phyloP scores from a whole-genome alignment of 2,329 filamentous ascomycete genomes.

The Fusarium nygamai region DNA sequence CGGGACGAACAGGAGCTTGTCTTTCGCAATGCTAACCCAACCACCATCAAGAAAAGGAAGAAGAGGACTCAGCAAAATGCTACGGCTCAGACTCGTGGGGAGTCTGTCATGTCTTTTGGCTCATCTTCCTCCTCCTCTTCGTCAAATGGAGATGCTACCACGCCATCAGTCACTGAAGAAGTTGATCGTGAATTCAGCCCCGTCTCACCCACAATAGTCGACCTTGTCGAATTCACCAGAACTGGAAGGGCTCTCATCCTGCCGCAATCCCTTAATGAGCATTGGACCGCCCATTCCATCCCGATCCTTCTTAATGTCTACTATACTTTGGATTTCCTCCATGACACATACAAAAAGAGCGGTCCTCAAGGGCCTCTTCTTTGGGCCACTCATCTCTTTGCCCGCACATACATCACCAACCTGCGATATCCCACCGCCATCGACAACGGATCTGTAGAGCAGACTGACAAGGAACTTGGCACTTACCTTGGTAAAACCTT shows the following conservation, averaged over 20 bases:
- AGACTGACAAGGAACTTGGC: conserved; percentile 48
- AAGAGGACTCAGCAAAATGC: conserved; percentile 36
- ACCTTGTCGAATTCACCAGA: conserved; percentile 14
- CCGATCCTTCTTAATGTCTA: conserved; percentile 54
- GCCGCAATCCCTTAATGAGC: conserved; percentile 44
- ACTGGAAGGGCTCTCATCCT: conserved; percentile 10
- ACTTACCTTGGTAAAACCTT: conserved; percentile 51
- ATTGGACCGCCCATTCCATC: conserved; percentile 53
- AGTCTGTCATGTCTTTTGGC: conserved; percentile 11
- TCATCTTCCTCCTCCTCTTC: conserved; percentile 13
- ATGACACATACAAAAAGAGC: conserved; percentile 41
- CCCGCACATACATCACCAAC: conserved; percentile 53
- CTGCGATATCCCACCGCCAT: conserved; percentile 47
- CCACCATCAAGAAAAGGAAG: conserved; percentile 45
- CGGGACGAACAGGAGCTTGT: conserved; percentile 52
- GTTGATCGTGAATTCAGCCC: conserved; percentile 8
- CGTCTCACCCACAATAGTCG: conserved; percentile 7
- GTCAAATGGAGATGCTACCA: conserved; percentile 9
- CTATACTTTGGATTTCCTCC: conserved; percentile 48
- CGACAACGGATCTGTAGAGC: conserved; percentile 34
- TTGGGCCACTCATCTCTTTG: conserved; percentile 53
- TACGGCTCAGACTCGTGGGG: neutral
- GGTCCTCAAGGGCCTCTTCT: conserved; percentile 48
- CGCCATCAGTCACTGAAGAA: conserved; percentile 12
- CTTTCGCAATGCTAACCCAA: conserved; percentile 50